Evolutionary conservation across 441 rosid genomes (phyloP).

Genomic region (Populus tomentosa): DNA sequence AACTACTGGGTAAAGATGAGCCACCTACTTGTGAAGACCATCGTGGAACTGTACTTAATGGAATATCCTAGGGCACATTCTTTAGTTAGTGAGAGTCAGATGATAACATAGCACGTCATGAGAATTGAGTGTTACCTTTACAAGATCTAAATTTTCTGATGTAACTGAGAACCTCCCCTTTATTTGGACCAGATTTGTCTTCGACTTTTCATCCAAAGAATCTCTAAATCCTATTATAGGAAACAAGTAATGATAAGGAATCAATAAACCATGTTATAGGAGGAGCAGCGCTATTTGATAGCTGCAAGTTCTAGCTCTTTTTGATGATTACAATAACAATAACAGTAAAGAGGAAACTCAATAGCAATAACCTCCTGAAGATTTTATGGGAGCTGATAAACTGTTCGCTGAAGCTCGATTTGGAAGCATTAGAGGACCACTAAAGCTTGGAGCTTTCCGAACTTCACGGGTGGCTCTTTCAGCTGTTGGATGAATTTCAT

Average conservation of each 20-base stretch:
- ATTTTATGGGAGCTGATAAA: conserved; percentile 94
- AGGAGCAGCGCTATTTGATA: background rate
- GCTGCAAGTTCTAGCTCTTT: background rate
- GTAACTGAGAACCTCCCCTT: conserved; percentile 98
- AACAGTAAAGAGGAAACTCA: background rate
- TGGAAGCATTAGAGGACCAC: conserved; percentile 96
- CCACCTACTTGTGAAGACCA: conserved; percentile 76
- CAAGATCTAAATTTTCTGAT: conserved; percentile 94
- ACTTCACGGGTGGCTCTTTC: conserved; percentile 47
- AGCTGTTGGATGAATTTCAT: conserved; percentile 41
- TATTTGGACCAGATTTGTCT: conserved; percentile 87
- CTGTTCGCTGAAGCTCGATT: conserved; percentile 98
- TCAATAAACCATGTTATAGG: background rate
- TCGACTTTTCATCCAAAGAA: conserved; percentile 87
- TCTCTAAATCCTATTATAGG: conserved; percentile 71
- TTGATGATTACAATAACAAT: background rate
- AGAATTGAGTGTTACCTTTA: conserved; percentile 54
- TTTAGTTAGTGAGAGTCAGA: conserved; percentile 42
- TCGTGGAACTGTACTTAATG: conserved; percentile 70
- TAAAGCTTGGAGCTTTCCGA: conserved; percentile 82
- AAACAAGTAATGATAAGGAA: conserved; percentile 11
- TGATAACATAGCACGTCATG: conserved; percentile 16
- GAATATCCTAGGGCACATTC: conserved; percentile 70
- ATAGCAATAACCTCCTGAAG: conserved; percentile 60
- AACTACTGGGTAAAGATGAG: conserved; percentile 24